Evolutionary conservation across 331 rosid genomes (phyloP).

Genomic region (Quercus phellos): DNA sequence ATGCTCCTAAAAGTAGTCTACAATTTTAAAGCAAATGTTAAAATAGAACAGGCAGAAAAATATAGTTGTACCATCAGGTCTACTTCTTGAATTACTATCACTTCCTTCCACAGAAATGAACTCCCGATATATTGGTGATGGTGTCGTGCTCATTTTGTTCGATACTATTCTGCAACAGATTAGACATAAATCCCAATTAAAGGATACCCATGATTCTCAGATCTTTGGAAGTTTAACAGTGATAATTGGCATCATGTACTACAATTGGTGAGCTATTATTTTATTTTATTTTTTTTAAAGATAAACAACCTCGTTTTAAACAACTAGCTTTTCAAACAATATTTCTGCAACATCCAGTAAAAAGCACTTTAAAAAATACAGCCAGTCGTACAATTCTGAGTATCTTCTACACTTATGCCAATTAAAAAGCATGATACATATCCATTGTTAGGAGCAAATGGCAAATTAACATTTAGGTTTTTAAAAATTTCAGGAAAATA

Average conservation of each 20-base stretch:
- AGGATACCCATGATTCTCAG: not conserved
- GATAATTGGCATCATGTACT: not conserved
- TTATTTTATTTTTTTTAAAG: not conserved
- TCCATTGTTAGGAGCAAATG: not conserved
- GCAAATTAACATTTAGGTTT: not conserved
- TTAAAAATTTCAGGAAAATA: not conserved
- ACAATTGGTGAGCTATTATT: not conserved
- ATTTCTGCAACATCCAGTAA: not conserved
- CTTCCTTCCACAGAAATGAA: conserved; percentile 50
- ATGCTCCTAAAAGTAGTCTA: not conserved
- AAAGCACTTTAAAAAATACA: not conserved
- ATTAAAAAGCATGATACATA: not conserved
- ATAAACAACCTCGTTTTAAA: not conserved
- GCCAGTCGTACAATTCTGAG: not conserved
- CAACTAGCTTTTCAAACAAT: not conserved
- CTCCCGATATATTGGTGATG: conserved; percentile 31
- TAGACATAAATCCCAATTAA: not conserved
- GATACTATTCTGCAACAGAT: conserved; percentile 22
- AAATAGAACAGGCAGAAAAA: not conserved
- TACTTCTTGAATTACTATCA: conserved; percentile 40
- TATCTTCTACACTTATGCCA: not conserved
- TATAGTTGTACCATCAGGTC: conserved; percentile 45
- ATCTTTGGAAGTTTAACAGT: not conserved
- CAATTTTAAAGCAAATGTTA: not conserved
- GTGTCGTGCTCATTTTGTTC: conserved; percentile 45